Evolutionary conservation across 306 rosid species (phyloP).

Genomic region (Astragalus membranaceus): DNA sequence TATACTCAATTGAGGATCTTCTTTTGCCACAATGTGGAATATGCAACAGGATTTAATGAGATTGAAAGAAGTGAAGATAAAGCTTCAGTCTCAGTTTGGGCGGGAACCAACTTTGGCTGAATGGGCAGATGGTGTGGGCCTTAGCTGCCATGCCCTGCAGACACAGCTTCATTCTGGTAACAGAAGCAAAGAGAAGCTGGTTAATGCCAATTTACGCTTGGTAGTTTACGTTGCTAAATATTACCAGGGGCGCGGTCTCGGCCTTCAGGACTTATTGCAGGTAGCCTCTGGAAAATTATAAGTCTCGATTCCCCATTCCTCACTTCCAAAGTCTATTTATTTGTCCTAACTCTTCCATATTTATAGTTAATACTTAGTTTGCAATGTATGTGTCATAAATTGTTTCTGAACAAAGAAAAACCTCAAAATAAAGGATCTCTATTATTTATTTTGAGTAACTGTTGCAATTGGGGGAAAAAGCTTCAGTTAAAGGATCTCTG

Average conservation of each 20-base stretch:
- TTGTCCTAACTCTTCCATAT: conserved; percentile 3
- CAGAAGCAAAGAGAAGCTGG: conserved; percentile 60
- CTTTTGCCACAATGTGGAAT: conserved; percentile 27
- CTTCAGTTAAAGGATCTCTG: conserved; percentile 1
- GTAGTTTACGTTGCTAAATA: conserved; percentile 88
- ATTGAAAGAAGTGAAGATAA: conserved; percentile 57
- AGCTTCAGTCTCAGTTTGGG: conserved; percentile 72
- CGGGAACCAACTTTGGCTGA: conserved; percentile 84
- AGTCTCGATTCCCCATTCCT: neutral
- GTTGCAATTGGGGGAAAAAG: neutral
- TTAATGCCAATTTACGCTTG: conserved; percentile 75
- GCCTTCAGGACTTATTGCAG: conserved; percentile 88
- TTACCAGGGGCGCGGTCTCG: conserved; percentile 79
- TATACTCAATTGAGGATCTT: conserved; percentile 15
- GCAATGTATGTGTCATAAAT: neutral
- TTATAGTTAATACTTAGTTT: conserved; percentile 1
- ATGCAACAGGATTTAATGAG: conserved; percentile 57
- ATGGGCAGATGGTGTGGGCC: conserved; percentile 88
- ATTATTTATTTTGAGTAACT: conserved; percentile 6
- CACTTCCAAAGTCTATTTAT: neutral
- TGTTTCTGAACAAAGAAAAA: conserved; percentile 8
- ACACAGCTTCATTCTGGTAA: conserved; percentile 45
- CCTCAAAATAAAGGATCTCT: neutral
- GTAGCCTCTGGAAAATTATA: conserved; percentile 28
- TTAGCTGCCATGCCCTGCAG: conserved; percentile 47